Conservation (phyloP, 257 asterid genomes). For the Solanum rostratum region DNA sequence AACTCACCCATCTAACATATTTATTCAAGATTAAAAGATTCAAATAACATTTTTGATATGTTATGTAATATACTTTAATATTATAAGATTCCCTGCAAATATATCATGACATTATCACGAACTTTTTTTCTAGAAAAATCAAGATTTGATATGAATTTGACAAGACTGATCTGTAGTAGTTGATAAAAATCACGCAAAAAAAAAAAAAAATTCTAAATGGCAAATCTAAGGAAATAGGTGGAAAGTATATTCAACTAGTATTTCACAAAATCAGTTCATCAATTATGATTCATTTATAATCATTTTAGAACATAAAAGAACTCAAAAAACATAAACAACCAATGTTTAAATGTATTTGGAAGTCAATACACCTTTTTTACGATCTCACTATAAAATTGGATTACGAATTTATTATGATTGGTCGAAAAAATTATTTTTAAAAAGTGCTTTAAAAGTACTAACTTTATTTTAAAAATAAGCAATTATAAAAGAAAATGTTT, state of each 20-base stretch:
- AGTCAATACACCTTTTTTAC: background rate
- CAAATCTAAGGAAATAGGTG: background rate
- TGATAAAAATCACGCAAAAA: too few species aligned
- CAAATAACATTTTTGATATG: background rate
- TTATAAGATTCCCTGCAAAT: background rate
- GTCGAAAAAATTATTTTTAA: too few species aligned
- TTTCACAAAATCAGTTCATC: background rate
- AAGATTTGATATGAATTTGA: background rate
- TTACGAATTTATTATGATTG: too few species aligned
- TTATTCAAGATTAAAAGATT: background rate
- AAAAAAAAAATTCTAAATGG: background rate
- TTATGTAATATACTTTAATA: background rate
- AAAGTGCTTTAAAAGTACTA: too few species aligned
- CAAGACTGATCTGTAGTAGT: background rate
- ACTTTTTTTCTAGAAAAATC: background rate
- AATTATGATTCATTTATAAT: background rate
- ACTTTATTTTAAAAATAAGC: too few species aligned
- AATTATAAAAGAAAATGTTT: too few species aligned
- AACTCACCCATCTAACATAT: background rate
- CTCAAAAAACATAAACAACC: background rate
- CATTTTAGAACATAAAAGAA: background rate
- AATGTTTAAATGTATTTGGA: background rate
- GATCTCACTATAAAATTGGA: background rate
- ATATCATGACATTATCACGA: background rate
- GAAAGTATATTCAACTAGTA: background rate